These are phyloP conservation scores for Erythrophleum ivorense DNA, from an alignment of 331 rosid genomes.

Conservation along the genomic window DNA sequence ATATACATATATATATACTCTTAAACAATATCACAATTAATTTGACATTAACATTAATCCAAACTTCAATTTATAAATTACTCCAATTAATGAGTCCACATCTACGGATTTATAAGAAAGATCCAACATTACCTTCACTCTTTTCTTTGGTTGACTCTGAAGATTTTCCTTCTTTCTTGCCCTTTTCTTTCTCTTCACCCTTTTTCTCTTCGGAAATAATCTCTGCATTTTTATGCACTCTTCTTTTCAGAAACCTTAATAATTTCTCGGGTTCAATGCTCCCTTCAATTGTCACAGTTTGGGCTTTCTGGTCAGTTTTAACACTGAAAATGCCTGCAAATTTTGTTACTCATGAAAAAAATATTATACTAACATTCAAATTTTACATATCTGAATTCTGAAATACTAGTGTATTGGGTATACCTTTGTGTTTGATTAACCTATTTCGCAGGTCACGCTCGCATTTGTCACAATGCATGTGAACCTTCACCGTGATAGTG, in stretches of 20 bases:
- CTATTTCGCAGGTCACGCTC: slow-evolving; percentile 68
- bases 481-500: slow-evolving; percentile 62
- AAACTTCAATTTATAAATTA: not conserved
- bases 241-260: slow-evolving; percentile 55
- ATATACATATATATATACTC: too few species aligned
- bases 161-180: slow-evolving; percentile 25
- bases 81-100: not conserved
- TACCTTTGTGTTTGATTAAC: slow-evolving; percentile 71
- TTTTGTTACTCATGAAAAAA: not conserved
- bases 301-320: slow-evolving; percentile 66
- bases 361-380: not conserved
- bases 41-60: not conserved
- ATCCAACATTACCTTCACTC: not conserved
- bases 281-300: slow-evolving; percentile 66
- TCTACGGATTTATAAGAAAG: not conserved
- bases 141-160: slow-evolving; percentile 34
- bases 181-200: slow-evolving; percentile 49
- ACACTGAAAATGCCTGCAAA: slow-evolving; percentile 65
- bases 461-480: slow-evolving; percentile 84
- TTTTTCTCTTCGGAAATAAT: slow-evolving; percentile 50
- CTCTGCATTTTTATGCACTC: slow-evolving; percentile 69
- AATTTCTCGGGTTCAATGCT: slow-evolving; percentile 69
- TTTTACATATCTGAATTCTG: not conserved
- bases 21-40: too few species aligned
- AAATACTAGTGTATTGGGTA: not conserved